These are phyloP conservation scores for Spencermartinsiella europaea DNA, from an alignment of 805 yeast genomes.

Conservation along the genomic window DNA sequence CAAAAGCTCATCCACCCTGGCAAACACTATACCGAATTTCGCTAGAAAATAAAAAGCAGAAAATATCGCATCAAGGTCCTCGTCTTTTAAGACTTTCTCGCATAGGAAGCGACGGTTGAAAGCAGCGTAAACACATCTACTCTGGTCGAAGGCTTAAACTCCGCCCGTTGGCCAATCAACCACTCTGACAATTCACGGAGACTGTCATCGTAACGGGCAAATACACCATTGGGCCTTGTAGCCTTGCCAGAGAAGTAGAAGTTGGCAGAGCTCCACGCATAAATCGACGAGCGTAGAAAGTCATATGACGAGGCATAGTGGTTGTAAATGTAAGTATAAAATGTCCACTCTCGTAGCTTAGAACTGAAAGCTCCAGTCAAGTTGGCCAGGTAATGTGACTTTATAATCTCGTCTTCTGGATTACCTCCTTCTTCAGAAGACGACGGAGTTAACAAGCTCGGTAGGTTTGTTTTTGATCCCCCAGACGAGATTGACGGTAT, in stretches of 20 bases:
- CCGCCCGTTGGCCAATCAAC: neutral
- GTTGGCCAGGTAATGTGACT: neutral
- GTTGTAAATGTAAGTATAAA: constrained; percentile 3
- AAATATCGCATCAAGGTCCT: constrained; percentile 4
- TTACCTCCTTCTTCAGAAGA: neutral
- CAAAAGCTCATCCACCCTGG: neutral
- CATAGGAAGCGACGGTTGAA: neutral
- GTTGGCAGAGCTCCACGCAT: constrained; percentile 1
- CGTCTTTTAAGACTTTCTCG: neutral
- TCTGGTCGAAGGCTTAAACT: neutral
- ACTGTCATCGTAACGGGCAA: neutral
- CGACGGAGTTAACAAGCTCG: neutral
- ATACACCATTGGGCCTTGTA: neutral
- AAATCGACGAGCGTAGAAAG: neutral
- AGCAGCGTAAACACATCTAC: neutral
- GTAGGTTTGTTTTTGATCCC: neutral
- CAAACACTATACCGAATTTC: constrained; percentile 1
- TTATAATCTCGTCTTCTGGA: neutral
- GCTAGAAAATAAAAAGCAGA: constrained; percentile 4
- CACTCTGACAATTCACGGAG: neutral
- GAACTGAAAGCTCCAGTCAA: constrained; percentile 3
- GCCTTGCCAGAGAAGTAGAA: neutral
- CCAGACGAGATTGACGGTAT: too few relatives aligned
- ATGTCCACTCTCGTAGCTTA: constrained; percentile 3
- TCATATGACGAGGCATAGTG: neutral